Evolutionary conservation across 1,284 basidiomycete genomes (phyloP).

Genomic region (Moesziomyces antarcticus): DNA sequence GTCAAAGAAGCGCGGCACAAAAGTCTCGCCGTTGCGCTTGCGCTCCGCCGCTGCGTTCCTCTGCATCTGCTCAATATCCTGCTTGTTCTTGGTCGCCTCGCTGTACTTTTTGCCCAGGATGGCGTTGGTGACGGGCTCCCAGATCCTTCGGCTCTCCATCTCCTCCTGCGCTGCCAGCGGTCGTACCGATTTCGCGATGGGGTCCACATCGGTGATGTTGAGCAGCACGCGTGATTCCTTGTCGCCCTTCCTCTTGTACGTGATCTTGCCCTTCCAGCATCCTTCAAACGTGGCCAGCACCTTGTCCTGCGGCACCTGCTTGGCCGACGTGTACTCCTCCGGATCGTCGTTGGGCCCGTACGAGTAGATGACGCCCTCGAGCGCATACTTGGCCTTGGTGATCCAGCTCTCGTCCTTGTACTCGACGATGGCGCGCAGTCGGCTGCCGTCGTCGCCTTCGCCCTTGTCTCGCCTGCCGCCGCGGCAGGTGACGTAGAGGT

Average conservation of each 20-base stretch:
- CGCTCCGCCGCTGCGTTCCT: slow-evolving; percentile 56
- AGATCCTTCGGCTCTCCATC: slow-evolving; percentile 86
- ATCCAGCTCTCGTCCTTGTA: slow-evolving; percentile 99
- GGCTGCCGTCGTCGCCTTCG: slow-evolving; percentile 59
- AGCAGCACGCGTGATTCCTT: slow-evolving; percentile 79
- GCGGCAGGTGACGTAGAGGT: slow-evolving; percentile 83
- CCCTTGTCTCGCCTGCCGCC: slow-evolving; percentile 73
- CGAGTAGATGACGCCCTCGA: slow-evolving; percentile 90
- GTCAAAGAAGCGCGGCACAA: slow-evolving; percentile 83
- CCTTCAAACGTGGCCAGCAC: slow-evolving; percentile 87
- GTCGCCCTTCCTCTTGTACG: slow-evolving; percentile 79
- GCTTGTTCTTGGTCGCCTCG: slow-evolving; percentile 60
- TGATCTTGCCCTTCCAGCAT: slow-evolving; percentile 84
- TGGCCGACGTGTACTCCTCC: slow-evolving; percentile 80
- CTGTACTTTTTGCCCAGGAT: slow-evolving; percentile 84
- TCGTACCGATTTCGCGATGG: slow-evolving; percentile 86
- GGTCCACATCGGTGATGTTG: slow-evolving; percentile 78
- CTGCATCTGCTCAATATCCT: slow-evolving; percentile 63
- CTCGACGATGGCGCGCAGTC: slow-evolving; percentile 84
- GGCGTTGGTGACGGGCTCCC: slow-evolving; percentile 78
- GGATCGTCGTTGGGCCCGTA: slow-evolving; percentile 75
- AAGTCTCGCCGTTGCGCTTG: slow-evolving; percentile 52
- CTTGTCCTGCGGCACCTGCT: slow-evolving; percentile 84
- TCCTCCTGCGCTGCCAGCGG: slow-evolving; percentile 81
- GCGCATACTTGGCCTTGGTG: slow-evolving; percentile 83